These are phyloP conservation scores for Phaeosphaeria sp. DNA, from an alignment of 2,329 filamentous ascomycete species.

Conservation along the genomic window DNA sequence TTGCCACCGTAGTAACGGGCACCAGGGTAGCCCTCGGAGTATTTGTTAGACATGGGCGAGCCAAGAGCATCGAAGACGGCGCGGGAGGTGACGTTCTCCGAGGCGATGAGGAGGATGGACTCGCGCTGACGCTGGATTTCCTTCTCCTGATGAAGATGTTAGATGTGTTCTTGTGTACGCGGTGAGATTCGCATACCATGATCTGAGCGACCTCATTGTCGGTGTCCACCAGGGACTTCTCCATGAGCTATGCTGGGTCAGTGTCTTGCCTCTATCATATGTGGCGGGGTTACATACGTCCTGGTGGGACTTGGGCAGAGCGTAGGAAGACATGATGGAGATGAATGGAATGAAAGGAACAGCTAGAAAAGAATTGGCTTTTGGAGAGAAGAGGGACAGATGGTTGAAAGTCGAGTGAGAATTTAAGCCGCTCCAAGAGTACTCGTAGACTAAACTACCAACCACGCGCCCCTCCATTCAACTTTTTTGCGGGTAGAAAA, in stretches of 20 bases:
- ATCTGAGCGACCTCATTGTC: conserved; percentile 96
- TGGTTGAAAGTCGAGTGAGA: conserved; percentile 10
- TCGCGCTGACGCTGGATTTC: conserved; percentile 97
- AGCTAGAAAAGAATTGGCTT: neutral
- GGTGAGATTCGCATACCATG: conserved; percentile 71
- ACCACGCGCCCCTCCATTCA: conserved; percentile 19
- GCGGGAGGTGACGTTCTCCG: conserved; percentile 51
- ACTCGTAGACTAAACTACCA: conserved; percentile 1
- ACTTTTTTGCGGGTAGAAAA: conserved; percentile 37
- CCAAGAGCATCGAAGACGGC: conserved; percentile 59
- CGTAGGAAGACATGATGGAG: conserved; percentile 61
- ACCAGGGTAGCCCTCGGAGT: conserved; percentile 97
- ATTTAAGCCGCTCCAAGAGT: conserved; percentile 17
- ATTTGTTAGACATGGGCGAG: conserved; percentile 77
- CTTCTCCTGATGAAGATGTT: conserved; percentile 67
- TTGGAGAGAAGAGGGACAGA: conserved; percentile 5
- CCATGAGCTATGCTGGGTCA: conserved; percentile 77
- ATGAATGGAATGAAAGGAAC: neutral
- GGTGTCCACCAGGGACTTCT: conserved; percentile 88
- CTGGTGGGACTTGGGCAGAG: conserved; percentile 70
- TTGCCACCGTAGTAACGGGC: conserved; percentile 97
- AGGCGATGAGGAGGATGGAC: conserved; percentile 74
- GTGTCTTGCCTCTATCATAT: conserved; percentile 21
- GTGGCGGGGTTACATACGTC: conserved; percentile 59
- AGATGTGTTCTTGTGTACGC: conserved; percentile 7